Percentiles rank a stretch among this genome's conserved stretches.
These are phyloP conservation scores for Scenedesmus sp. DNA, from an alignment of 163 green algal genomes.

Conservation along the genomic window DNA sequence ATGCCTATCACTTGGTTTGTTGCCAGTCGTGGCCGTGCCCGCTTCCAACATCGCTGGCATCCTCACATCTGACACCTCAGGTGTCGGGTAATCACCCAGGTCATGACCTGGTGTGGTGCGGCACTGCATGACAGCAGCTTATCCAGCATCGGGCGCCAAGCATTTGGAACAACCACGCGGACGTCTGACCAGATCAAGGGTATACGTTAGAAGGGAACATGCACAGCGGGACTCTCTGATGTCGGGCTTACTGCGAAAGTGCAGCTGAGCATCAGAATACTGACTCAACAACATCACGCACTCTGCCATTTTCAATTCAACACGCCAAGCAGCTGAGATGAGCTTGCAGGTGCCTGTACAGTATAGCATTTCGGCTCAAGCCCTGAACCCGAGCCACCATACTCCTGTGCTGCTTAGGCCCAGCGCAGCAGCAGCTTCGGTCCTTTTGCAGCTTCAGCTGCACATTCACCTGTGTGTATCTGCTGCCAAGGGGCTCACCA, in stretches of 20 bases:
- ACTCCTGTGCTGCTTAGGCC: slow-evolving; percentile 1
- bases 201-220: too few relatives aligned
- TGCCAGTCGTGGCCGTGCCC: too few relatives aligned
- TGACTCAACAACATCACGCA: neutral
- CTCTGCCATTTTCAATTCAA: too few relatives aligned
- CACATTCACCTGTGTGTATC: slow-evolving; percentile 23
- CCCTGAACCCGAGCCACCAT: slow-evolving; percentile 14
- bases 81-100: too few relatives aligned
- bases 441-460: slow-evolving; percentile 31
- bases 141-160: neutral
- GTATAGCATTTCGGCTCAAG: neutral
- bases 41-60: too few relatives aligned
- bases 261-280: neutral
- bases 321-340: neutral
- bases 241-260: too few relatives aligned
- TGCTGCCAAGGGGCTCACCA: slow-evolving; percentile 50
- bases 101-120: neutral
- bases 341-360: neutral
- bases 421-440: neutral
- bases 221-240: too few relatives aligned
- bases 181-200: too few relatives aligned
- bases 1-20: too few relatives aligned
- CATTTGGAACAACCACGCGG: neutral
- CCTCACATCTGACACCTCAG: too few relatives aligned
- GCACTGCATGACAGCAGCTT: neutral